A percentile compares a stretch with the other conserved stretches of the same genome.
Evolutionary conservation across 768 basidiomycete species (phyloP).

Genomic region (Psilocybe cyanescens): DNA sequence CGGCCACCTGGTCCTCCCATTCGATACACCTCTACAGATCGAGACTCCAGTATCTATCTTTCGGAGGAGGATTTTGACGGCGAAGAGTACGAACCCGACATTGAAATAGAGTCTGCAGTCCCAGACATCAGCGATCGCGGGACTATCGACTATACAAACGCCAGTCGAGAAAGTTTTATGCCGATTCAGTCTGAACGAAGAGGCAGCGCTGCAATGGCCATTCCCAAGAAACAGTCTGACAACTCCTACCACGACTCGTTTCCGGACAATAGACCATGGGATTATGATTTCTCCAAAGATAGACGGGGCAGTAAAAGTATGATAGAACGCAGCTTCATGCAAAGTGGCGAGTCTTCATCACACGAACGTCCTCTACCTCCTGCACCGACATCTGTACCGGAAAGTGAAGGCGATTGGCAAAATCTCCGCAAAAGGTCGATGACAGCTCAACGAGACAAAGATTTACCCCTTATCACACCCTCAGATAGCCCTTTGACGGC

Average conservation of each 20-base stretch:
- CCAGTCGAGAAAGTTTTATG: slow-evolving; percentile 22
- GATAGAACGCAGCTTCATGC: slow-evolving; percentile 42
- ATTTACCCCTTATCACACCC: slow-evolving; percentile 19
- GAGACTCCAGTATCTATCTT: slow-evolving; percentile 26
- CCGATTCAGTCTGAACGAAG: slow-evolving; percentile 34
- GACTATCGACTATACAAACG: slow-evolving; percentile 23
- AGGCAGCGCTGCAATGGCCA: slow-evolving; percentile 66
- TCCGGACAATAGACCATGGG: slow-evolving; percentile 46
- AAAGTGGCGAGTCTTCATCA: slow-evolving; percentile 10
- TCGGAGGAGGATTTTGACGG: slow-evolving; percentile 38
- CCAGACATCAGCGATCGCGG: slow-evolving; percentile 36
- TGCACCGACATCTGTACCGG: slow-evolving; percentile 47
- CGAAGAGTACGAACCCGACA: slow-evolving; percentile 49
- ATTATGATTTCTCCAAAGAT: slow-evolving; percentile 61
- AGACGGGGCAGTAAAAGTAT: slow-evolving; percentile 65
- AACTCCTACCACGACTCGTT: slow-evolving; percentile 22
- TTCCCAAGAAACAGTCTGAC: slow-evolving; percentile 42
- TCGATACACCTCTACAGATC: slow-evolving; percentile 7
- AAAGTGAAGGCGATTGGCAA: slow-evolving; percentile 61
- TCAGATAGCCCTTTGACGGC: slow-evolving; percentile 4
- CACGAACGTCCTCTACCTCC: slow-evolving; percentile 22
- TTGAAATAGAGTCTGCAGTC: slow-evolving; percentile 42
- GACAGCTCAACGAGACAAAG: slow-evolving; percentile 31
- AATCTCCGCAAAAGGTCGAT: slow-evolving; percentile 48
- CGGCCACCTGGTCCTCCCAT: neutral